These are phyloP conservation scores for Flaveria floridana DNA, from an alignment of 140 eudicot genomes.

Conservation along the genomic window DNA sequence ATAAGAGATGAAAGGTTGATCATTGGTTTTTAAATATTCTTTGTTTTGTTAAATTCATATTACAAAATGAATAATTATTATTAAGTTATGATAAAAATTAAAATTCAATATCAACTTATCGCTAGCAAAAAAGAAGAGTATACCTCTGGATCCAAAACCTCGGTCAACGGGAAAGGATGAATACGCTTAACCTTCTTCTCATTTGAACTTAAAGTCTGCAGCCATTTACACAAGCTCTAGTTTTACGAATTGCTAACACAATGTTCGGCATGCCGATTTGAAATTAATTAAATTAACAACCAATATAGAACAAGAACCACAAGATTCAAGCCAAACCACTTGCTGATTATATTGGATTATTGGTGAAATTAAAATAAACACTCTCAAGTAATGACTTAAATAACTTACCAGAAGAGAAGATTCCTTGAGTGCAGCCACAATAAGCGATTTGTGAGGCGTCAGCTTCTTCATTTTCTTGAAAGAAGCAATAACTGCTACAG, in stretches of 20 bases:
- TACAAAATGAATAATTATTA: neutral
- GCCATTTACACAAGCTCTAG: slow-evolving; percentile 21
- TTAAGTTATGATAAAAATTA: neutral
- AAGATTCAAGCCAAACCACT: slow-evolving; percentile 2
- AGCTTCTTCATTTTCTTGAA: slow-evolving; percentile 79
- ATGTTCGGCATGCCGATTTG: neutral
- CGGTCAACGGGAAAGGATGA: slow-evolving; percentile 65
- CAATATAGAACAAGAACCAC: neutral
- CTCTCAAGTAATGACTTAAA: neutral
- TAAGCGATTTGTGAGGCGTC: slow-evolving; percentile 54
- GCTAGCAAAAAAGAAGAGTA: slow-evolving; percentile 20
- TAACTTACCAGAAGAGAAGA: slow-evolving; percentile 72
- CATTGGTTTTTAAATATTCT: neutral
- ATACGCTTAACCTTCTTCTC: slow-evolving; percentile 83
- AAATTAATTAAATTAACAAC: neutral
- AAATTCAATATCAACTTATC: neutral
- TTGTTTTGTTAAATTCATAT: neutral
- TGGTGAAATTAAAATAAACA: neutral
- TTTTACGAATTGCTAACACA: neutral
- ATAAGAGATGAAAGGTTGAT: neutral
- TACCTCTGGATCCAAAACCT: slow-evolving; percentile 75
- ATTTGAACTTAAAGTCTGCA: slow-evolving; percentile 74
- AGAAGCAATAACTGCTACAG: slow-evolving; percentile 71
- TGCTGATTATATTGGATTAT: neutral
- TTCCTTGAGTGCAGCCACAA: slow-evolving; percentile 79